These are phyloP conservation scores for Crithidia acanthocephali DNA, from an alignment of 208 protist genomes.

Conservation along the genomic window DNA sequence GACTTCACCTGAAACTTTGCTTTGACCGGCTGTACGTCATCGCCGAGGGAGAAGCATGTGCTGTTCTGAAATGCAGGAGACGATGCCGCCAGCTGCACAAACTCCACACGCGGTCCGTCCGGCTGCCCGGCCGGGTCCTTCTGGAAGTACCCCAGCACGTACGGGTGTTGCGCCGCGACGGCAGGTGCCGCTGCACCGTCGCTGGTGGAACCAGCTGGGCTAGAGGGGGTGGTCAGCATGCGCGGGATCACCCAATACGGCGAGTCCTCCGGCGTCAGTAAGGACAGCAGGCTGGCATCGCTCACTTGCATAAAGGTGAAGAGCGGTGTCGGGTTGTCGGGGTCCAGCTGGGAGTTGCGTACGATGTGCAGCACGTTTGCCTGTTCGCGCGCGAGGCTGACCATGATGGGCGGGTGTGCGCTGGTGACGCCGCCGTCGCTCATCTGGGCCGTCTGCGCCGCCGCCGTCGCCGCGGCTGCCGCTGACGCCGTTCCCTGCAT, in stretches of 20 bases:
- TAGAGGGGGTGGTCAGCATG: constrained; percentile 29
- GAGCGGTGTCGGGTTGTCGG: constrained; percentile 38
- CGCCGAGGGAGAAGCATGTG: constrained; percentile 15
- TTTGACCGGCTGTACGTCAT: background rate
- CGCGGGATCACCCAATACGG: constrained; percentile 71
- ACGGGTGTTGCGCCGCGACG: background rate
- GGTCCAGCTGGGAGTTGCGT: constrained; percentile 38
- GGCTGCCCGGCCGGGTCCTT: constrained; percentile 5
- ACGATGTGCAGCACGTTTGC: constrained; percentile 13
- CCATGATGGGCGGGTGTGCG: constrained; percentile 34
- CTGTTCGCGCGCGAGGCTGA: constrained; percentile 22
- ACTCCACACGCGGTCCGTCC: constrained; percentile 16
- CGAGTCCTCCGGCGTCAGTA: constrained; percentile 49
- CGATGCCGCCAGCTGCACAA: constrained; percentile 9
- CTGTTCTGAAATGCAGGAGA: constrained; percentile 26
- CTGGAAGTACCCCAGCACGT: constrained; percentile 31
- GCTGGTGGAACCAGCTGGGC: background rate
- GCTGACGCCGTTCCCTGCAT: background rate
- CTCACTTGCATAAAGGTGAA: constrained; percentile 60
- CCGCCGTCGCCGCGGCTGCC: background rate
- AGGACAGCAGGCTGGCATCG: constrained; percentile 44
- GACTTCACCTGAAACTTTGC: constrained; percentile 31
- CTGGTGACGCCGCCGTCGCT: constrained; percentile 1
- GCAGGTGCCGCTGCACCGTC: background rate
- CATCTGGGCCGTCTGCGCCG: background rate